Base-by-base conservation (phyloP, 2,329 filamentous ascomycete species). In the Colletotrichum tropicicola region DNA sequence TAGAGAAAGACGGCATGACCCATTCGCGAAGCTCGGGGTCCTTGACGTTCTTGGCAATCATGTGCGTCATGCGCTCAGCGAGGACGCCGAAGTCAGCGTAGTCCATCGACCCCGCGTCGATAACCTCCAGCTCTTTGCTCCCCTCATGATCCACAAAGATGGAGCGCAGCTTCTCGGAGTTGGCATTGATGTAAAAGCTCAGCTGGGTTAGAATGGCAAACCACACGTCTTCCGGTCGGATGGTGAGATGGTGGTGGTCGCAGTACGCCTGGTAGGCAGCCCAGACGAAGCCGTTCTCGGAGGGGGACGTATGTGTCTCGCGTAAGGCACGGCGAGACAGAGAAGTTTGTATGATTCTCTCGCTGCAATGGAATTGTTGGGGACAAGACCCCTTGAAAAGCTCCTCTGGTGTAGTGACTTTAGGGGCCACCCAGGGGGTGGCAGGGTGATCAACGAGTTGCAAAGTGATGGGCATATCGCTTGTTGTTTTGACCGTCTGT, bases 161-260 rank as follows among this genome's bases (percentile, higher is more conserved):
- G 1, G 62, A 61, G 10, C 81, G 75, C 6, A 86, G 71, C n/a
- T 79, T 71, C 65, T 85, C 80, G 4, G 81, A 75, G 63, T 85
- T 73, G 2, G 70, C 75, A 52, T 84, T 84, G 68, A 87, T 73
- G 66, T 77, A 83, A 58, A 79, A 73, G 68, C 75, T 80, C 2
- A 86, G 67, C 65, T 87, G 84, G 0, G 77, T 74, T 1, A 87
- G 69, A 65, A 87, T 84, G 6, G 83, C 73, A 45, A 85, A 76
- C 84, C 84, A 87, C 15, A 86, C 70, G 61, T 87, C 84, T 27
- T 87, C 83, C 0, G 84, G 83, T 1, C 84, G 80, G 47, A 86
- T 72, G 2, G 70, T 71, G 0, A 87, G 76, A 59, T 84, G 77
- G 55, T 82, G 79, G 58, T 85, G 80, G 2, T 73, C 10, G 63